Base-by-base conservation (phyloP, 441 rosid species). In the Macaranga tanarius region DNA sequence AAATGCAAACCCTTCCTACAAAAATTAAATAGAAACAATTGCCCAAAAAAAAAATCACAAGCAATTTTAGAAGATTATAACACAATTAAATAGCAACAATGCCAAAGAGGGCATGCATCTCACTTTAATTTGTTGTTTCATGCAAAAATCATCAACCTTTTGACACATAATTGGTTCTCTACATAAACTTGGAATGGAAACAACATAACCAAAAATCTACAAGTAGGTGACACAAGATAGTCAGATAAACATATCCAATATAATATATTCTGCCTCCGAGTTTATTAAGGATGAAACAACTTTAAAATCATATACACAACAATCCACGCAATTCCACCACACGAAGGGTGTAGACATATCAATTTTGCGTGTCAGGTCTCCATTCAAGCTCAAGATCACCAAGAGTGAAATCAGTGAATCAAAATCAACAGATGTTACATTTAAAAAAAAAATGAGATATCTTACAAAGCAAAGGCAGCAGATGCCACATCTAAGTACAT, bases 1-100 rank as follows among this genome's bases (percentile, higher is more conserved):
- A 91, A 96, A 96, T 56, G 99, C 97, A 84, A 90, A 93, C 67
- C 98, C 98, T 91, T 96, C 99, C 98, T 96, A 89, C 75, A 83
- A 62, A 34, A 69, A 31, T 45, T 17, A 28, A 55, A 65, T 28
- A 45, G 47, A 60, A 34, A 54, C 10, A 10, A 68, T 54, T 15
- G 47, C 28, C 1, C 3, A 31, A 31, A 57, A 44, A 31, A 62
- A 34, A 26, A 5, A 16, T 42, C 31, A 28, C 44, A 69, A 9
- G 42, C 38, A 52, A 51, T 62, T 23, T 12, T 38, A 71, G 52
- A 31, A 63, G 65, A 80, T 19, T 34, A 42, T 19, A n/a, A 22
- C 13, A 40, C 9, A 31, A 45, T 17, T 8, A 47, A n/a, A 25
- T 19, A 22, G 5, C 58, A 63, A 16, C 25, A 42, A 20, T 31